Base-by-base conservation (phyloP, 2,329 filamentous ascomycete species). In the Sclerotiophoma versabilis region DNA sequence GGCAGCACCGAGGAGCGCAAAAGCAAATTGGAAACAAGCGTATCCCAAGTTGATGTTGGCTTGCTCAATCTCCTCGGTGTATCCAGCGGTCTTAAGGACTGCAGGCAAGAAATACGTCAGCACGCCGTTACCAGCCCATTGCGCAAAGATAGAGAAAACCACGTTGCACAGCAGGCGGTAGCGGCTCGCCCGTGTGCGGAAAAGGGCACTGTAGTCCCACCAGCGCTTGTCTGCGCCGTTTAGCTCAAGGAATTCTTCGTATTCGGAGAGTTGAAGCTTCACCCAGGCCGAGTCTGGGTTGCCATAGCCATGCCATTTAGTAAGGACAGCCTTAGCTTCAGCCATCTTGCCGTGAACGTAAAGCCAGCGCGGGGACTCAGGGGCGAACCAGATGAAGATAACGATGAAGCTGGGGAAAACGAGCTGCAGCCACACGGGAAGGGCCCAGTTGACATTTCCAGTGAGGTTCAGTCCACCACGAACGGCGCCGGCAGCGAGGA, bases 221-320 rank as follows among this genome's bases (percentile, higher is more conserved):
- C 68, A 72, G 19, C 64, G 59, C 22, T 71, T 71, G 20, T 70
- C 68, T 33, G 64, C 62, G 14, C 53, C 55, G 22, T 60, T 58
- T 7, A 42, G 51, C 4, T 66, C 52, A 38, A 71, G 67, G 26
- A 69, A 65, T 15, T 69, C 66, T 22, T 50, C 62, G 27, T 76
- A 76, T 43, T 77, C 73, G 20, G 66, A 62, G 19, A 76, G 51
- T 39, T 77, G 73, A 0, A 77, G 65, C 27, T 70, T 63, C 1
- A 72, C 69, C 15, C 71, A 63, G 49, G 73, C 67, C 4, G 69
- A 65, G n/a, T 73, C 57, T 5, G 61, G 43, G 49, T 76, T 66
- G 2, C 78, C 79, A 52, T 84, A 79, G 5, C 81, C 77, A 59
- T 85, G 85, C 61, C 86, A 84, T 56, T 81, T 82, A 7, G 82